Percentiles rank a stretch among this genome's conserved stretches.
phyloP scores from a whole-genome alignment of 2,329 filamentous ascomycete species.

The Simplicillium sp. region DNA sequence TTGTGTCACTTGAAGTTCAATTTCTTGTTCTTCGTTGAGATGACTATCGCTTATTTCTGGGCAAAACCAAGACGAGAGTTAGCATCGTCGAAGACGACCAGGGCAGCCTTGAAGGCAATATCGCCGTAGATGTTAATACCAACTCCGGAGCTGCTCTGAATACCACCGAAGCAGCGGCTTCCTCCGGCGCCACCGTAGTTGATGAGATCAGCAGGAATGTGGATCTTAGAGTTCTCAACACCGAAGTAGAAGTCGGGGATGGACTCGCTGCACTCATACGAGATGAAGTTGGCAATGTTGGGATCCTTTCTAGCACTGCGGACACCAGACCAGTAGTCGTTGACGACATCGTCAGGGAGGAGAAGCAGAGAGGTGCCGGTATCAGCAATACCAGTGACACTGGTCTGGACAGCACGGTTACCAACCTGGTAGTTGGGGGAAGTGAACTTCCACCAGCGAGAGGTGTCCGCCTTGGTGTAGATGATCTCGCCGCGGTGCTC shows the following conservation, averaged over 20 bases:
- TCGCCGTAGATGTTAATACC: constrained; percentile 52
- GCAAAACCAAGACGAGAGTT: constrained; percentile 35
- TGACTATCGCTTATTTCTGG: constrained; percentile 3
- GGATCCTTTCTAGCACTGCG: constrained; percentile 29
- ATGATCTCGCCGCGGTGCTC: constrained; percentile 50
- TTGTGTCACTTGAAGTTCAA: too few species aligned
- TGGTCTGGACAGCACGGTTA: constrained; percentile 17
- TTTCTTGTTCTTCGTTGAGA: too few species aligned
- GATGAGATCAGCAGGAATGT: constrained; percentile 39
- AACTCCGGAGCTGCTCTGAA: constrained; percentile 43
- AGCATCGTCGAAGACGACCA: constrained; percentile 46
- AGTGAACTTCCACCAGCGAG: constrained; percentile 47
- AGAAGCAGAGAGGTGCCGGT: constrained; percentile 57
- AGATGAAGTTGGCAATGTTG: constrained; percentile 28
- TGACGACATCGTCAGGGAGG: constrained; percentile 40
- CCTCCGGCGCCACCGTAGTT: constrained; percentile 40
- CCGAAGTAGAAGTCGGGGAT: constrained; percentile 40
- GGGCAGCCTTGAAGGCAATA: constrained; percentile 51
- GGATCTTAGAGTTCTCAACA: constrained; percentile 48
- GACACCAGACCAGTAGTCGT: constrained; percentile 38
- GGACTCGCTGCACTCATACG: constrained; percentile 27
- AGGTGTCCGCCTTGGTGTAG: constrained; percentile 45
- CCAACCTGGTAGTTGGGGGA: constrained; percentile 8
- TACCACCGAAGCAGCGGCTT: constrained; percentile 56
- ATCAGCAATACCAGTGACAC: constrained; percentile 42